Evolutionary conservation across 2,329 filamentous ascomycete species (phyloP), one percentile per base, ranked within the genome.

Genomic region (Colletotrichum aenigma): DNA sequence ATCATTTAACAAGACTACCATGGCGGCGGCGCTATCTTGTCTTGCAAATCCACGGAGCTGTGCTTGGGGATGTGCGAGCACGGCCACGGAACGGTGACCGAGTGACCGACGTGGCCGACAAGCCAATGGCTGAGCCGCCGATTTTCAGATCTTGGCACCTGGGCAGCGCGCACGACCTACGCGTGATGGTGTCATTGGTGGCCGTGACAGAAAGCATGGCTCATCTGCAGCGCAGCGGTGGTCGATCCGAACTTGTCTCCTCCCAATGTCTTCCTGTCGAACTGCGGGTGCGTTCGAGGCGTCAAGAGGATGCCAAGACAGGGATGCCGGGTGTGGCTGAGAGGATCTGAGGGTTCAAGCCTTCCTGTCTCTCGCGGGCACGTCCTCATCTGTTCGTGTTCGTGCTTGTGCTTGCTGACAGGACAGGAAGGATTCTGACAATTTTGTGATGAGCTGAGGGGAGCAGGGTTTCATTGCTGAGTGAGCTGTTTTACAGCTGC

Each of bases 61-160:
- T 58, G 70, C 74, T 76, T 76, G 74, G 74, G 74, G 74, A 76
- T 76, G 70, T 76, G 74, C 74, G 74, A 62, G 65, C 74, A 75
- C 64, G 73, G 64, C 38, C 73, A 74, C 38, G 56, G 70, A 28
- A 43, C 70, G 43, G 48, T 30, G 65, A 69, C 73, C 70, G 73
- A 75, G 28, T 68, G 70, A 61, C 74, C 74, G 70, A 76, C 55
- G 69, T 76, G 70, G 65, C 74, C 70, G 74, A 76, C 32, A 34
- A 69, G 58, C 70, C 74, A 76, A 74, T 74, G 65, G 48, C 62
- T 32, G 56, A 7, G 34, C 74, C 26, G 34, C 74, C 74, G 74
- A 76, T 69, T 28, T 74, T 76, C 74, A 74, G 74, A 65, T 69
- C 74, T 58, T 61, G 34, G 43, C 32, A 52, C 10, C 58, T 48